Base-by-base conservation (phyloP, 805 yeast genomes). In the Monosporozyma aerobia region DNA sequence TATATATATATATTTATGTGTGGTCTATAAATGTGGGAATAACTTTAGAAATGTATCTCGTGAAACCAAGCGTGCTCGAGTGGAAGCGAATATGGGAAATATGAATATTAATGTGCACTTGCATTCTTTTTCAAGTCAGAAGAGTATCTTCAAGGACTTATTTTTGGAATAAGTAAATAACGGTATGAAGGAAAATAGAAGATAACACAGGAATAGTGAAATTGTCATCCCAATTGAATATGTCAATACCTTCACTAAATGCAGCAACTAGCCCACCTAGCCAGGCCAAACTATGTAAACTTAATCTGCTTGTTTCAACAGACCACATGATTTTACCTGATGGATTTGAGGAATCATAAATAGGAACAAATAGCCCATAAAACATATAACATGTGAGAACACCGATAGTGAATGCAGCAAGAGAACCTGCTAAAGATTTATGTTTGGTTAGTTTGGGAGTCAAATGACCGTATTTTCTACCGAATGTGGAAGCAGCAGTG, bases 401-500 rank as follows among this genome's bases (percentile, higher is more conserved):
- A 5, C 98, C 97, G 16, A 85, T 73, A 5, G 74, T 58, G 61
- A 87, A 87, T 5, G 98, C 96, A 25, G 97, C 98, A 25, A 82
- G 50, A 1, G 94, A 84, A 0, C 99, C 99, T 1, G 97, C 96
- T 47, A 94, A 72, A 2, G 96, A 86, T 69, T 94, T 94, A 56
- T 81, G 80, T 56, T 78, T 74, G 6, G 85, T 77, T 22, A 92
- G 68, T 63, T 84, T 82, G 43, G 95, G 95, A 7, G 97, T 88
- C 57, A 84, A 76, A 61, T 85, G 78, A 8, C 98, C 98, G 67
- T 72, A 92, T 52, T 78, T 79, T 58, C 99, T 77, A 41, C 99
- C 99, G 63, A 90, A 71, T 0, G 97, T 88, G 3, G 97, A 88
- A 2, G 99, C 99, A 2, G 97, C 92, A 9, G 98, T 89, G 65